Evolutionary conservation across 2,329 filamentous ascomycete genomes (phyloP), one percentile per base, ranked within the genome.

Genomic region (Graphilbum sp.): DNA sequence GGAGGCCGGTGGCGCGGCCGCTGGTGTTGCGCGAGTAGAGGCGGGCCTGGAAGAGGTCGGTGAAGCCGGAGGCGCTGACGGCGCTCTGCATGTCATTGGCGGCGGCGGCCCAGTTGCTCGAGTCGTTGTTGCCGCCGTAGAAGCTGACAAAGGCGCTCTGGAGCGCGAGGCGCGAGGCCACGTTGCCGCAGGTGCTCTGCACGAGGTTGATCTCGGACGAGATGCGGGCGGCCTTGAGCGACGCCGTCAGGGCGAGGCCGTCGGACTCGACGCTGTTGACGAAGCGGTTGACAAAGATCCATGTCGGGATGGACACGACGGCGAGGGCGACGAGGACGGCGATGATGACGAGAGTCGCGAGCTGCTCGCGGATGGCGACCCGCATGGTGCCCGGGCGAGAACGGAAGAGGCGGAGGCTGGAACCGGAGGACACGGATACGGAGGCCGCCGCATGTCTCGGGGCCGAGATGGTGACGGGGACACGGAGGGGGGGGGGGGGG

Each of bases 341-440:
- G 42, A 84, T 53, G 46, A 90, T 64, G 50, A 94, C 83, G 46
- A 94, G 67, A 55, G 77, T 67, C 47, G 75, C 83, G 49, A 95
- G 69, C 69, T 95, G 87, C 61, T 87, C 78, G 48, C 85, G 73
- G 51, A 94, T 94, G 41, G 81, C 79, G 55, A 94, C 74, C 56
- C 85, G 75, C 83, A 94, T 88, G 50, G 57, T 65, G 45, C 47
- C 48, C 41, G 52, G 48, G n/a, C n/a, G n/a, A n/a, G n/a, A n/a
- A 52, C 57, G 6, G 5, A 24, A 11, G 21, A 24, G 6, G 7
- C 7, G 10, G 27, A 57, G 46, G 44, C 45, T 35, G 49, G 45
- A 44, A 46, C 46, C 47, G 42, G 32, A 25, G 34, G 37, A 34
- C 20, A 27, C 21, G 16, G 32, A 23, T 29, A 21, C 34, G 35